Percentiles rank a stretch among this genome's conserved stretches.
phyloP scores from a whole-genome alignment of 2,329 filamentous ascomycete species.

The Anisogramma anomala region DNA sequence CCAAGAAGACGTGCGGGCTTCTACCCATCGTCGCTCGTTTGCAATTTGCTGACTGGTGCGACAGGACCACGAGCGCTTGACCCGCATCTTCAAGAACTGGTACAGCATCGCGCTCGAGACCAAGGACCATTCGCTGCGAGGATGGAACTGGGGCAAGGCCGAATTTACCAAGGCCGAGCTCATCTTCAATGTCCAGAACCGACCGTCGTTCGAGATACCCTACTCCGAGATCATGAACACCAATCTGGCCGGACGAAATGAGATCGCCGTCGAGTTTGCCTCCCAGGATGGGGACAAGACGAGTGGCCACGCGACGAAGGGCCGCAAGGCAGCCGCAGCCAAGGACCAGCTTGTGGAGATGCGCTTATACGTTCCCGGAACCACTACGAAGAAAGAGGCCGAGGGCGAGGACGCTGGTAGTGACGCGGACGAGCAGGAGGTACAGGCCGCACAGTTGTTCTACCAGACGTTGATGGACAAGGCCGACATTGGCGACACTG shows the following conservation, averaged over 20 bases:
- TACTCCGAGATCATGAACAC: constrained; percentile 98
- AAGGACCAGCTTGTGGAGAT: constrained; percentile 94
- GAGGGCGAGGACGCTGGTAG: constrained; percentile 65
- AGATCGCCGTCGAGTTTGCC: constrained; percentile 91
- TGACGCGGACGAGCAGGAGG: constrained; percentile 63
- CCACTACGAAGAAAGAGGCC: constrained; percentile 63
- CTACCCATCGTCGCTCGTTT: not conserved
- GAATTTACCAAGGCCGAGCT: constrained; percentile 94
- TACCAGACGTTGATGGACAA: constrained; percentile 98
- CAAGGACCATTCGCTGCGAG: constrained; percentile 86
- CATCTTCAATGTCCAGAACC: constrained; percentile 92
- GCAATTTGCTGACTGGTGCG: constrained; percentile 15
- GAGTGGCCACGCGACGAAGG: constrained; percentile 66
- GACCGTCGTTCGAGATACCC: constrained; percentile 90
- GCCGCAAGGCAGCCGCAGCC: constrained; percentile 80
- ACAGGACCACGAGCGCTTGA: constrained; percentile 77
- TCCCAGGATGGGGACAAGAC: constrained; percentile 62
- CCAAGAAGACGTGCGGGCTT: constrained; percentile 55
- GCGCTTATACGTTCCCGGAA: constrained; percentile 96
- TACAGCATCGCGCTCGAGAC: constrained; percentile 88
- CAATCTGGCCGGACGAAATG: constrained; percentile 92
- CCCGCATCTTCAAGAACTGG: constrained; percentile 95
- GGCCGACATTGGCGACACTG: constrained; percentile 96
- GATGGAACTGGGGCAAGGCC: constrained; percentile 99
- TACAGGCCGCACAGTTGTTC: constrained; percentile 93